A percentile compares a stretch with the other conserved stretches of the same genome.
Evolutionary conservation across 305 asterid genomes (phyloP).

Genomic region (Caryopteris hybrid): DNA sequence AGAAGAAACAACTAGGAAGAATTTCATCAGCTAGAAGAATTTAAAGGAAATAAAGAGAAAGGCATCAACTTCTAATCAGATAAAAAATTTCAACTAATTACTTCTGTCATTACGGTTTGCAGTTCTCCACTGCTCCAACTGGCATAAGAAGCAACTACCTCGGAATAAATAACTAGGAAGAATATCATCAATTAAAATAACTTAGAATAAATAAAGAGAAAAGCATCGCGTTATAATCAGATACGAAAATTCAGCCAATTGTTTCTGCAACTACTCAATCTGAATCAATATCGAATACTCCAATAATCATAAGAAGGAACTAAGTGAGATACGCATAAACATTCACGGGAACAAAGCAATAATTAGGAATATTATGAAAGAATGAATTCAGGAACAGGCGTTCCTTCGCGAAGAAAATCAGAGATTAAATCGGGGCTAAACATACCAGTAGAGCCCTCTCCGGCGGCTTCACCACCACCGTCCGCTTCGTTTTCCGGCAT

Average conservation of each 20-base stretch:
- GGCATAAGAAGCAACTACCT: no score
- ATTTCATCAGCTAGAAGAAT: no score
- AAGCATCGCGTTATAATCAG: background rate
- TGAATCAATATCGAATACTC: background rate
- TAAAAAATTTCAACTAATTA: no score
- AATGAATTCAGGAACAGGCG: background rate
- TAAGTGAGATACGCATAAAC: background rate
- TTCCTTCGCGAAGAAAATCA: background rate
- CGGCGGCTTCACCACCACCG: constrained; percentile 18
- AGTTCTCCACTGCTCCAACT: no score
- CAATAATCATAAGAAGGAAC: background rate
- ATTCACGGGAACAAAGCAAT: background rate
- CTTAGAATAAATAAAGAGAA: no score
- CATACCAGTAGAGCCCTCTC: constrained; percentile 20
- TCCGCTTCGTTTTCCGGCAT: constrained; percentile 28
- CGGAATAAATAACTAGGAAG: no score
- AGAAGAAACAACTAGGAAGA: no score
- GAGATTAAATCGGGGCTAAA: background rate
- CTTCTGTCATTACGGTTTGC: no score
- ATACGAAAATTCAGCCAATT: background rate
- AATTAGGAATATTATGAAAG: background rate
- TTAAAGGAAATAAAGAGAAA: background rate
- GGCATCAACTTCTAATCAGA: background rate
- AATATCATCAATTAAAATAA: no score
- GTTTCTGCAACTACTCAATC: background rate